These are phyloP conservation scores for Sphaceloma murrayae DNA, from an alignment of 2,329 filamentous ascomycete species.

Conservation along the genomic window DNA sequence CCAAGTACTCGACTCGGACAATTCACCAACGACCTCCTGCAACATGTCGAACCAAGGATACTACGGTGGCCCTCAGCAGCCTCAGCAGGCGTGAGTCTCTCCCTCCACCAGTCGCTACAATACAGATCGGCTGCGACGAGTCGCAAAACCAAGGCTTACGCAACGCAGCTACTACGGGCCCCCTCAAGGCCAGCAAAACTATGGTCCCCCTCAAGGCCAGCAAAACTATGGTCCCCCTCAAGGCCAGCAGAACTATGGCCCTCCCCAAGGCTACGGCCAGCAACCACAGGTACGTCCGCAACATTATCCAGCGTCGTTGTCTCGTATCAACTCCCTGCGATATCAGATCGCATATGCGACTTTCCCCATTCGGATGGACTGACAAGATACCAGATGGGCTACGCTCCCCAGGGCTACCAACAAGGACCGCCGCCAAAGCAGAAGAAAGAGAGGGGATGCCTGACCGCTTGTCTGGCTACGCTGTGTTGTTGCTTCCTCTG, in stretches of 20 bases:
- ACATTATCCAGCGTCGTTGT: neutral
- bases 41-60: constrained; percentile 37
- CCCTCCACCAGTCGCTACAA: constrained; percentile 7
- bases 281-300: constrained; percentile 22
- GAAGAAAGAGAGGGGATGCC: constrained; percentile 42
- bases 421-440: constrained; percentile 38
- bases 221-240: constrained; percentile 27
- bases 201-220: constrained; percentile 26
- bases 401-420: constrained; percentile 31
- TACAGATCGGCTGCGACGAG: too few relatives aligned
- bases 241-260: constrained; percentile 22
- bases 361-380: neutral
- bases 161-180: constrained; percentile 28
- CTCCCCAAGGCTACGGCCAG: constrained; percentile 25
- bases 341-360: too few relatives aligned
- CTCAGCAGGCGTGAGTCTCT: constrained; percentile 32
- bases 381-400: constrained; percentile 19
- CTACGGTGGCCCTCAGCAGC: constrained; percentile 33
- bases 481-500: constrained; percentile 57
- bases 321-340: neutral
- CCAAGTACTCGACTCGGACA: neutral
- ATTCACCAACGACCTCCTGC: constrained; percentile 4
- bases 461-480: constrained; percentile 44
- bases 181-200: constrained; percentile 22
- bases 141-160: too few relatives aligned